Evolutionary conservation across 2,329 filamentous ascomycete species (phyloP).

Genomic region (Arthrobotrys megalospora): DNA sequence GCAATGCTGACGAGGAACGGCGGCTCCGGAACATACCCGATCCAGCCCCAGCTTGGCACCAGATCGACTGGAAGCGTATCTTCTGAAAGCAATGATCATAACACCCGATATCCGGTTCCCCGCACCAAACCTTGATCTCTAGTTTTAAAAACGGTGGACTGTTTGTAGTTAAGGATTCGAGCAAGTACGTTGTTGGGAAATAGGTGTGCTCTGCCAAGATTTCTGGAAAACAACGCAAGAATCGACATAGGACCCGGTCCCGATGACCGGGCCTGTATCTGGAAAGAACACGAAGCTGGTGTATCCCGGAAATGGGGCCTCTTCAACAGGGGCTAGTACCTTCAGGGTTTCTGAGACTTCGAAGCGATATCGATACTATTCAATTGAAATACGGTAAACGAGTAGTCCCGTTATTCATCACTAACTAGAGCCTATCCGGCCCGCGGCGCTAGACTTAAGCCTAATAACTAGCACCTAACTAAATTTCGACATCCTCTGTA

Average conservation of each 20-base stretch:
- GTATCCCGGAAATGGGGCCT: not conserved
- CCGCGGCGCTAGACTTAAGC: too few species aligned
- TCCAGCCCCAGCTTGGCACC: constrained; percentile 48
- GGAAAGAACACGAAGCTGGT: not conserved
- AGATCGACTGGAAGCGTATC: constrained; percentile 50
- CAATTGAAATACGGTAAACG: too few species aligned
- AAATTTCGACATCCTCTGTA: too few species aligned
- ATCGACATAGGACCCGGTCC: not conserved
- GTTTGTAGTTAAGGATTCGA: constrained; percentile 47
- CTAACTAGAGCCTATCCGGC: too few species aligned
- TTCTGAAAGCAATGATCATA: constrained; percentile 47
- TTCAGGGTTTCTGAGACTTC: too few species aligned
- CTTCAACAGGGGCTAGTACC: too few species aligned
- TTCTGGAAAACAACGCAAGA: constrained; percentile 32
- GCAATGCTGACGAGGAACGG: constrained; percentile 40
- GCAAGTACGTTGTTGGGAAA: constrained; percentile 22
- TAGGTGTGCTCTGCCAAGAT: constrained; percentile 38
- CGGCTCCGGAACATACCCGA: constrained; percentile 44
- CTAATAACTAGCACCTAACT: too few species aligned
- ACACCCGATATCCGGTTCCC: constrained; percentile 37
- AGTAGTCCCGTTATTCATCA: too few species aligned
- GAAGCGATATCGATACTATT: too few species aligned
- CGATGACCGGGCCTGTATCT: too few species aligned
- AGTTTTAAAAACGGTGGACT: constrained; percentile 33
- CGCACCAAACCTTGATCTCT: constrained; percentile 28